Evolutionary conservation across 805 yeast species (phyloP), one percentile per base, ranked within the genome.

Genomic region (Candida wancherniae): DNA sequence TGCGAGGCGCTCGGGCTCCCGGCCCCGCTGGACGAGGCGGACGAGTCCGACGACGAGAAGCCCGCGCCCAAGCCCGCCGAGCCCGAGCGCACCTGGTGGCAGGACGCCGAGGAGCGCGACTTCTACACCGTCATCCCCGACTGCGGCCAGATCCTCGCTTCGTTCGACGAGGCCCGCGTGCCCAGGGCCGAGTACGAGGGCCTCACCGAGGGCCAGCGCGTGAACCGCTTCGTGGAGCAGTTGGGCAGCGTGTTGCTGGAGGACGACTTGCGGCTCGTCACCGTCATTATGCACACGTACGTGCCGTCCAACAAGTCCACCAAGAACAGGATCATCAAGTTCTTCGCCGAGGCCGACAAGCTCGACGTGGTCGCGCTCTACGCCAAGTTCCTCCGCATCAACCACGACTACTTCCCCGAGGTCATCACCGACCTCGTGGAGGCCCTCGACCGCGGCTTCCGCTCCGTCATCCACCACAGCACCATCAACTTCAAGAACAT

Each of bases 261-360:
- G 6, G 61, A 66, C 27, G 77, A 69, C 12, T 56, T 80, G 12
- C 82, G 78, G 36, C 53, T 58, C 3, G 52, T 71, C 4, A 71
- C 69, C 1, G 37, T 50, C 10, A 63, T 61, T 6, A 80, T 72
- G 51, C 72, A 81, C 73, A 31, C 39, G 3, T 41, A 55, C n/a
- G 57, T 66, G 16, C 55, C 85, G 15, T 73, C 80, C 49, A 84
- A 83, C 47, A 84, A 80, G 51, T 87, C 92, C 0, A 76, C 94
- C 0, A 71, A 68, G 28, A 72, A 75, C 40, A 63, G 85, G 42
- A 49, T 87, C 6, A 47, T 74, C 28, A 71, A 69, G 31, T 75
- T 75, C 47, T 71, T 84, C 33, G 15, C 36, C 12, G 74, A 72
- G 14, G 59, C 69, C 27, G 53, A 62, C 26, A 71, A 73, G 36